A percentile compares a stretch with the other conserved stretches of the same genome.
Evolutionary conservation across 73 alveolate genomes (phyloP).

Genomic region (Effrenium voratum): DNA sequence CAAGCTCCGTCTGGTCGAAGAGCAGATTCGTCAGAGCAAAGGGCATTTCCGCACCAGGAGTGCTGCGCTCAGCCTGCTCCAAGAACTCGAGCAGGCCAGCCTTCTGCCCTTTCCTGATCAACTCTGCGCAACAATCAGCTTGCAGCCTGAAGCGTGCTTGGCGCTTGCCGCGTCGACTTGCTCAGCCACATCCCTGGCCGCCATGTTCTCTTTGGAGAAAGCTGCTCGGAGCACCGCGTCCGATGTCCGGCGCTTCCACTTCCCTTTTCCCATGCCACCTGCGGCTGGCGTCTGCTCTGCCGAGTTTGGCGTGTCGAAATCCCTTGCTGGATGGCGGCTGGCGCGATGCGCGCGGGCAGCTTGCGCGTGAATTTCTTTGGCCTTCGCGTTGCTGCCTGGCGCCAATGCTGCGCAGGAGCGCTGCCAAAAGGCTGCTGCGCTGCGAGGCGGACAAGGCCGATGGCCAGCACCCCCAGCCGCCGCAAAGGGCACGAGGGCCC

Average conservation of each 20-base stretch:
- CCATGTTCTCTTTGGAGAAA: neutral
- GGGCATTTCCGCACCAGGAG: neutral
- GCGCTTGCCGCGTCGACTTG: conserved; percentile 43
- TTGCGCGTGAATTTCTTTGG: neutral
- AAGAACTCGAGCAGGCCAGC: neutral
- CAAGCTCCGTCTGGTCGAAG: conserved; percentile 34
- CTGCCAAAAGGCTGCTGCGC: neutral
- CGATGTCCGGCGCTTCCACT: conserved; percentile 46
- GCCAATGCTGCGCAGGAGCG: neutral
- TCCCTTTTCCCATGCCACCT: conserved; percentile 2
- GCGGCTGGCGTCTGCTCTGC: neutral
- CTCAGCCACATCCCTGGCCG: neutral
- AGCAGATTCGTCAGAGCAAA: neutral
- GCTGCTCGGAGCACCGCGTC: conserved; percentile 50
- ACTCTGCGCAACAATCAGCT: neutral
- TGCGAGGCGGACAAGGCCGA: neutral
- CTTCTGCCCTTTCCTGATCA: neutral
- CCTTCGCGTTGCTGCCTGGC: neutral
- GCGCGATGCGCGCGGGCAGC: neutral
- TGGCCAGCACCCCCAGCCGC: neutral
- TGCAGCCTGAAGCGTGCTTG: neutral
- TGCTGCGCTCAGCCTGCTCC: neutral
- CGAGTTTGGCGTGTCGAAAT: neutral
- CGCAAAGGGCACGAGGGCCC: neutral
- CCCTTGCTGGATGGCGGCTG: conserved; percentile 14